Evolutionary conservation across 495 filamentous ascomycete species (phyloP).

Genomic region (Cairneyella variabilis): DNA sequence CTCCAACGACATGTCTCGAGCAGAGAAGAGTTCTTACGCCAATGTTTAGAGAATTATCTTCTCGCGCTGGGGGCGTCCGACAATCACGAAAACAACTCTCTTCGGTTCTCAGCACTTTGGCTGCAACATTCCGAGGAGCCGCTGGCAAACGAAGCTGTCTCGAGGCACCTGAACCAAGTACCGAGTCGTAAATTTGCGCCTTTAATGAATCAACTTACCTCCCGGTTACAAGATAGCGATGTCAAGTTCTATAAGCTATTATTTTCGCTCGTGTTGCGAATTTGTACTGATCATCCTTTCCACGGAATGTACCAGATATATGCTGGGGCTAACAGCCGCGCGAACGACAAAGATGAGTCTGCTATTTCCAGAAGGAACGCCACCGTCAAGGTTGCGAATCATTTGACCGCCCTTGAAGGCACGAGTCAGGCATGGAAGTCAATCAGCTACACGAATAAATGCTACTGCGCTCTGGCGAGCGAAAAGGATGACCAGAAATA

Average conservation of each 20-base stretch:
- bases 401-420: conserved; percentile 43
- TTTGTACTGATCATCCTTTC: conserved; percentile 89
- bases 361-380: conserved; percentile 69
- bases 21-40: conserved; percentile 74
- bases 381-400: conserved; percentile 59
- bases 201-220: conserved; percentile 94
- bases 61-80: conserved; percentile 79
- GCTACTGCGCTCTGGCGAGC: conserved; percentile 69
- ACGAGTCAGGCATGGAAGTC: conserved; percentile 55
- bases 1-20: conserved; percentile 70
- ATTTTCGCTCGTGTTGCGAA: conserved; percentile 64
- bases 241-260: conserved; percentile 72
- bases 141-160: conserved; percentile 73
- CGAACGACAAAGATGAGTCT: conserved; percentile 63
- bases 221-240: conserved; percentile 68
- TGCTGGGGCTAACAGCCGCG: conserved; percentile 64
- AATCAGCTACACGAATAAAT: conserved; percentile 67
- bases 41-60: conserved; percentile 94
- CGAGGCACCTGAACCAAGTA: conserved; percentile 62
- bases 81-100: conserved; percentile 79
- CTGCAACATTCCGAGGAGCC: conserved; percentile 71
- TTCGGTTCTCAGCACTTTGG: conserved; percentile 96
- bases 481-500: conserved; percentile 53
- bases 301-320: conserved; percentile 97
- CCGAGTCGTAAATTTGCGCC: conserved; percentile 88